These are phyloP conservation scores for Ceratocystis papillata DNA, from an alignment of 2,329 filamentous ascomycete species.

Conservation along the genomic window DNA sequence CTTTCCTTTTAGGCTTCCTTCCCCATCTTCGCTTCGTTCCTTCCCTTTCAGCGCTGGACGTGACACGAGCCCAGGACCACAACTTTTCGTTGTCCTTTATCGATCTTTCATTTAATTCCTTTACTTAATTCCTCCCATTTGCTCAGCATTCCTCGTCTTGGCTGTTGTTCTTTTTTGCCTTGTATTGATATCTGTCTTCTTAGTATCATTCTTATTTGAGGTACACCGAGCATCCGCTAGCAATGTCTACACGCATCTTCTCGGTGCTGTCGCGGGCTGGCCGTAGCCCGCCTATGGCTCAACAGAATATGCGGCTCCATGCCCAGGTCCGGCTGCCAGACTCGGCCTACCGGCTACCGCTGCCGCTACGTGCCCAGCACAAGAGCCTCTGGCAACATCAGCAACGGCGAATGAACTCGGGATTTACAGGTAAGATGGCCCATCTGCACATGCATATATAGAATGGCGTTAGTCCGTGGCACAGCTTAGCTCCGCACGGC, in stretches of 20 bases:
- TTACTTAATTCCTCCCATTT: not conserved
- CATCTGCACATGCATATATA: not conserved
- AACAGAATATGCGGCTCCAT: conserved; percentile 3
- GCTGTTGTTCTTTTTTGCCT: not conserved
- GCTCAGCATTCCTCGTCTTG: not conserved
- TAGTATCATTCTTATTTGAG: not conserved
- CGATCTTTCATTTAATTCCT: not conserved
- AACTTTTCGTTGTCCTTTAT: conserved; percentile 1
- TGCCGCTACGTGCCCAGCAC: not conserved
- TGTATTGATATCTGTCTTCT: not conserved
- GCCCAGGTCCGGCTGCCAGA: not conserved
- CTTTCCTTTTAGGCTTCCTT: not conserved
- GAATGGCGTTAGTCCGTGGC: too few species aligned
- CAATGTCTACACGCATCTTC: conserved; percentile 15
- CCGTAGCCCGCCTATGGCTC: conserved; percentile 2
- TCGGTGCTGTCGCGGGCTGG: conserved; percentile 14
- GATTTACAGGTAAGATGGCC: not conserved
- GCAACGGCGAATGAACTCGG: conserved; percentile 4
- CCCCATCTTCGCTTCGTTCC: conserved; percentile 1
- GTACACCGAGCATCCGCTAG: not conserved
- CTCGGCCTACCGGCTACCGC: not conserved
- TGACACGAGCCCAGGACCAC: conserved; percentile 9
- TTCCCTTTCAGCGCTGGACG: conserved; percentile 7
- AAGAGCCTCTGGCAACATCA: conserved; percentile 11
- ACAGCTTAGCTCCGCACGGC: not conserved